phyloP scores from a whole-genome alignment of 495 filamentous ascomycete genomes.

The Penicillium canescens region DNA sequence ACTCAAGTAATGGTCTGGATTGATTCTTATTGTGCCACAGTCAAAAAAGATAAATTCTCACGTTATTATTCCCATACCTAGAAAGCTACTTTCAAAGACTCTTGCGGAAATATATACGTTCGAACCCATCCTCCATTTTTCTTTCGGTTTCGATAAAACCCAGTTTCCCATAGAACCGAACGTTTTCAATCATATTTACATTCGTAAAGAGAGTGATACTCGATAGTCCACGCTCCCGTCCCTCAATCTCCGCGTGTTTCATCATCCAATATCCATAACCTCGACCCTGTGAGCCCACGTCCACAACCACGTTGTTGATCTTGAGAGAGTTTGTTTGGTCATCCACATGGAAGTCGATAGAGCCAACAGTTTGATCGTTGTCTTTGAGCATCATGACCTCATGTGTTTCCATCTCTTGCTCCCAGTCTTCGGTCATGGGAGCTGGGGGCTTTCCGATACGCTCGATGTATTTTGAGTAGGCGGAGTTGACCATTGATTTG shows the following conservation, averaged over 20 bases:
- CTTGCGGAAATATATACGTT: conserved; percentile 33
- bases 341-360: conserved; percentile 11
- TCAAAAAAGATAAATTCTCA: too few relatives aligned
- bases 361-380: conserved; percentile 8
- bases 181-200: conserved; percentile 40
- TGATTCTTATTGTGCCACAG: too few relatives aligned
- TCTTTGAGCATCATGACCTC: conserved; percentile 17
- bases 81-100: not conserved
- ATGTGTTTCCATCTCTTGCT: conserved; percentile 13
- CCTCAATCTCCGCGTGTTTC: conserved; percentile 15
- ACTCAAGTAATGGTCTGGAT: too few relatives aligned
- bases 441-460: conserved; percentile 38
- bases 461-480: conserved; percentile 38
- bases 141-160: conserved; percentile 35
- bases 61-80: too few relatives aligned
- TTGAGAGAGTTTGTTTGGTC: conserved; percentile 12
- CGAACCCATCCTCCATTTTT: conserved; percentile 29
- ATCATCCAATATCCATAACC: conserved; percentile 35
- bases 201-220: conserved; percentile 35
- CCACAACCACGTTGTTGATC: conserved; percentile 35
- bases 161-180: conserved; percentile 31
- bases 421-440: conserved; percentile 33
- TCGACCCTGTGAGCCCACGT: conserved; percentile 24
- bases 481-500: conserved; percentile 27
- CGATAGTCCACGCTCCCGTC: not conserved